Percentiles rank a stretch among this genome's conserved stretches.
Conservation (phyloP, 140 eudicot genomes). For the Ambrosia hybrid region DNA sequence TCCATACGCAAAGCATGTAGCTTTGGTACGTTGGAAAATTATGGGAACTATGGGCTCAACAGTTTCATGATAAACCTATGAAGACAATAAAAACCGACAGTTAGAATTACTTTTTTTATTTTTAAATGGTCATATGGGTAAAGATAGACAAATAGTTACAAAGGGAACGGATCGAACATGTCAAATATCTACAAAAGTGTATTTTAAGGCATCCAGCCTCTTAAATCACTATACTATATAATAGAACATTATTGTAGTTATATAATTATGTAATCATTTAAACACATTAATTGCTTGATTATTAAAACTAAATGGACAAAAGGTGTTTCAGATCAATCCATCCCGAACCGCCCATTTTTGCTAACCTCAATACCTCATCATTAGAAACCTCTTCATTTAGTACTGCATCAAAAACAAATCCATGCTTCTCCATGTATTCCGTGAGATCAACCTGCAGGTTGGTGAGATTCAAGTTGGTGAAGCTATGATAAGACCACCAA, state of each 20-base stretch:
- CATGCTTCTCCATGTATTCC: constrained; percentile 94
- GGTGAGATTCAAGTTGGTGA: constrained; percentile 4
- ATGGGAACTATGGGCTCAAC: constrained; percentile 99
- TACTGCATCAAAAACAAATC: constrained; percentile 99
- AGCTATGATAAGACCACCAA: constrained; percentile 9
- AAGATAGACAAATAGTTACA: background rate
- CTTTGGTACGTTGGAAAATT: constrained; percentile 96
- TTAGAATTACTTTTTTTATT: background rate
- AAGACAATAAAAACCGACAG: background rate
- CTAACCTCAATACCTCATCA: constrained; percentile 67
- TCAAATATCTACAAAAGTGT: too few species aligned
- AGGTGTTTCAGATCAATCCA: background rate
- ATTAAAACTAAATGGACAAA: background rate
- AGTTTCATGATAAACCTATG: constrained; percentile 90
- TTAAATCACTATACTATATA: background rate
- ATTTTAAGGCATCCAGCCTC: background rate
- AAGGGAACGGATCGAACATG: too few species aligned
- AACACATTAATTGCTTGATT: background rate
- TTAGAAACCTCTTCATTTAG: constrained; percentile 96
- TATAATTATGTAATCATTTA: background rate
- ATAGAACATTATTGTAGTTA: background rate
- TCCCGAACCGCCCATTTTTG: background rate
- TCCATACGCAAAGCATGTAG: constrained; percentile 99
- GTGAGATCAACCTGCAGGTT: constrained; percentile 87
- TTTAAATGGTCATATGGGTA: constrained; percentile 1